Evolutionary conservation across 192 early-diverging fungal species (phyloP), one percentile per base, ranked within the genome.

Genomic region (Gigaspora rosea): DNA sequence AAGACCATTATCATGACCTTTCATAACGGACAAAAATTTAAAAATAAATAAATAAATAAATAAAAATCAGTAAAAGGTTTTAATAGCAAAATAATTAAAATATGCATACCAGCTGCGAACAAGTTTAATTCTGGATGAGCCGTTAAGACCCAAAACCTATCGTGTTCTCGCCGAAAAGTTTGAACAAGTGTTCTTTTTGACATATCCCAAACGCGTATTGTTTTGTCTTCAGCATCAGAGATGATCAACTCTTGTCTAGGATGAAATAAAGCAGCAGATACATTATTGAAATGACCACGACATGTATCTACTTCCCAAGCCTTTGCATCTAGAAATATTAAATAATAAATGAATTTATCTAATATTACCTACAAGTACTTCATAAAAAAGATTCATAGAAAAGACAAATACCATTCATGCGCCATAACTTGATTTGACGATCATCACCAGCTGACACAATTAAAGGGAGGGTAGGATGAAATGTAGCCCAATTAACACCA

Each of bases 241-340:
- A 99, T 81, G 70, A 99, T 95, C 52, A 99, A 85, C 67, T 99
- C 98, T 76, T 94, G 94, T 66, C 95, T 94, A 18, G 95, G 95
- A 79, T 99, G 97, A 90, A 99, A 99, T 57, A 99, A 81, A 3
- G 93, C 93, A 62, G 90, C 89, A 33, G 93, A 95, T 36, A 99
- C 95, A 73, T 98, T 98, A 89, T 96, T 98, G 85, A 95, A 98
- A 84, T 99, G 98, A 10, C 97, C 98, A 36, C 98, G 92, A 87
- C 95, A 98, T 27, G 96, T 97, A 80, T 99, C 97, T n/a, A 99
- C 94, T 82, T 99, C 98, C 98, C 98, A 99, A 18, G 98, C 98
- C 81, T 94, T 92, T 51, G 94, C 94, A 77, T 99, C 96, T 95
- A 81, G 46, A 51, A n/a, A 27, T 32, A 56, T 35, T 22, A 52